phyloP scores from a whole-genome alignment of 495 filamentous ascomycete species.

The Friedmanniomyces simplex region DNA sequence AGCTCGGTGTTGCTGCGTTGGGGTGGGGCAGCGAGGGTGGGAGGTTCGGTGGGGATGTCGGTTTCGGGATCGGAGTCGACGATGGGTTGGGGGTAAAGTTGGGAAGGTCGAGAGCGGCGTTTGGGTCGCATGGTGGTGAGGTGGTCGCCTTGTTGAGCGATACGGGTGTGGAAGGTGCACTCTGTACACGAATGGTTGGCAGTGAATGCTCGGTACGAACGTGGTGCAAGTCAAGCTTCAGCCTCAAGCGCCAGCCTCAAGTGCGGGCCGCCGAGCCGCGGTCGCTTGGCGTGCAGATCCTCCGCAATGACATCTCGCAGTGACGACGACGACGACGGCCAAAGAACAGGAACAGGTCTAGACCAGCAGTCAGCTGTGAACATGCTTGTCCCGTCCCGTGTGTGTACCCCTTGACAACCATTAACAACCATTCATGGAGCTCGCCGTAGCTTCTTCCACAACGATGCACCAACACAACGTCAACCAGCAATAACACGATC shows the following conservation, averaged over 20 bases:
- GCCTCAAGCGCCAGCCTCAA: background rate
- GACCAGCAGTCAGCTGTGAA: background rate
- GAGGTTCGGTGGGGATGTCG: conserved; percentile 36
- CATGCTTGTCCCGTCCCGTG: background rate
- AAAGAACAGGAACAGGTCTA: background rate
- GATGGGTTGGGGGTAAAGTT: conserved; percentile 22
- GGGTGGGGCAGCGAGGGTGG: conserved; percentile 31
- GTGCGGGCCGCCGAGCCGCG: background rate
- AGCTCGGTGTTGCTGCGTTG: conserved; percentile 64
- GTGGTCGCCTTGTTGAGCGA: too few relatives aligned
- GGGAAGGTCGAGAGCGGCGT: conserved; percentile 4
- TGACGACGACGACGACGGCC: background rate
- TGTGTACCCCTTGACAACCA: background rate
- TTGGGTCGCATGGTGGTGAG: background rate
- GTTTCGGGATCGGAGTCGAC: conserved; percentile 56
- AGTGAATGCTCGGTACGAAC: too few relatives aligned
- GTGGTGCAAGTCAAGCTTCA: background rate
- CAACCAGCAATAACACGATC: background rate
- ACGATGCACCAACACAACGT: background rate
- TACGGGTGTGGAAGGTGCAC: too few relatives aligned
- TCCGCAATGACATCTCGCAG: background rate
- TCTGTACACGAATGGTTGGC: too few relatives aligned
- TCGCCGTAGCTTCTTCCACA: background rate
- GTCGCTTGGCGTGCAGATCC: background rate
- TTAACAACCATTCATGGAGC: background rate